Conservation (phyloP, 176 grass and related monocot genomes). For the Carex myosuroides region DNA sequence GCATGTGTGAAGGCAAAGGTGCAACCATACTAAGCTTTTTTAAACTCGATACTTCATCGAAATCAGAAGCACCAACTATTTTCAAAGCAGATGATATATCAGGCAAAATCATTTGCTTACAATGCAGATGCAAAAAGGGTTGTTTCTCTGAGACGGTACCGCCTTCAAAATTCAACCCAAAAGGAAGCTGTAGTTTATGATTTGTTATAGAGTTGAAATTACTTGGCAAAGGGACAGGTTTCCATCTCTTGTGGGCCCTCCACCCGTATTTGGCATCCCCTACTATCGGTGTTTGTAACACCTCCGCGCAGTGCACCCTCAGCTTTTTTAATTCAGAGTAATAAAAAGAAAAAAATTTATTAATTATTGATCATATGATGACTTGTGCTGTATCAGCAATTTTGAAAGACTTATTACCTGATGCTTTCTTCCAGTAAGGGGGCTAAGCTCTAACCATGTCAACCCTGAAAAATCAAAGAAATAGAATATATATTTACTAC, state of each 20-base stretch:
- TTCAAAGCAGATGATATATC: constrained; percentile 53
- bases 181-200: constrained; percentile 53
- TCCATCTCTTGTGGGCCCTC: constrained; percentile 50
- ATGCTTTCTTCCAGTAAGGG: constrained; percentile 92
- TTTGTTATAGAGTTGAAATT: constrained; percentile 25
- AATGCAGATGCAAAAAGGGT: constrained; percentile 77
- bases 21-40: constrained; percentile 71
- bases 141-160: constrained; percentile 48
- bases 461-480: constrained; percentile 40
- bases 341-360: constrained; percentile 2
- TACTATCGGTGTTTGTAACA: constrained; percentile 67
- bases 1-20: constrained; percentile 75
- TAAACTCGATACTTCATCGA: constrained; percentile 24
- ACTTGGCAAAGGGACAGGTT: constrained; percentile 32
- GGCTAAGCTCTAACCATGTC: constrained; percentile 81
- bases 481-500: not conserved
- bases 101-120: constrained; percentile 90
- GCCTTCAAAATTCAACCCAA: constrained; percentile 52
- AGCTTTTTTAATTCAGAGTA: constrained; percentile 38
- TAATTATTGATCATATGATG: not conserved
- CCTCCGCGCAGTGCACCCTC: constrained; percentile 75
- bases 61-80: constrained; percentile 31
- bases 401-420: constrained; percentile 46
- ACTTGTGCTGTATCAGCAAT: constrained; percentile 5
- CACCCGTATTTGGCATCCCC: constrained; percentile 78